Base-by-base conservation (phyloP, 768 basidiomycete species). In the Suillus bovinus region DNA sequence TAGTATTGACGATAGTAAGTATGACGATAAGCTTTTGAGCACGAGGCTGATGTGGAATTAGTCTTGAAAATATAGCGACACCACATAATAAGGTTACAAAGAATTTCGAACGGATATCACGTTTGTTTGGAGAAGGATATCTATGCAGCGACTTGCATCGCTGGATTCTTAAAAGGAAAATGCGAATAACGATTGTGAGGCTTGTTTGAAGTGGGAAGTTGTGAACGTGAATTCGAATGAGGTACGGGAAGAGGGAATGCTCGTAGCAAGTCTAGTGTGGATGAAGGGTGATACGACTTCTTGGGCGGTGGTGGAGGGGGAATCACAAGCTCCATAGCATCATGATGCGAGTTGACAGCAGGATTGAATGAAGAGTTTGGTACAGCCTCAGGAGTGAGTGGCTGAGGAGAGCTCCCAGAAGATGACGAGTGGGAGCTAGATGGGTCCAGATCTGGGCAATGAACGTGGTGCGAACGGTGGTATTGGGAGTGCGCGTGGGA, bases 241-340 rank as follows among this genome's bases (percentile, higher is more conserved):
- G 77, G 70, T 41, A 77, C 60, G 14, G 83, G 82, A 63, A 84
- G 68, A 31, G 83, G 83, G 56, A 85, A 85, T 17, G 82, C 73
- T 55, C 78, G 75, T 31, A 84, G 75, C 4, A 84, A 65, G 1
- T 84, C 83, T 49, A 78, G 71, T 8, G 78, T 76, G 22, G 79
- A 71, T n/a, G 69, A 29, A 27, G 62, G 8, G 11, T 63, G 58
- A 36, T 74, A 69, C 17, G 74, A 62, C 46, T 61, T 74, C 29
- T 75, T 73, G 7, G 68, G 31, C 14, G 69, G 57, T 2, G 61
- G 16, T 9, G 72, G 72, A 4, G 70, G 70, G 11, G 70, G 67
- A 39, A 71, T 68, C 4, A 69, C 59, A 1, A 76, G 71, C 16
- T 61, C 68, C 60, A 54, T 52, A 52, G 56, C 69, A 71, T 67